phyloP scores from a whole-genome alignment of 495 filamentous ascomycete genomes.

The Trichoderma asperelloides region DNA sequence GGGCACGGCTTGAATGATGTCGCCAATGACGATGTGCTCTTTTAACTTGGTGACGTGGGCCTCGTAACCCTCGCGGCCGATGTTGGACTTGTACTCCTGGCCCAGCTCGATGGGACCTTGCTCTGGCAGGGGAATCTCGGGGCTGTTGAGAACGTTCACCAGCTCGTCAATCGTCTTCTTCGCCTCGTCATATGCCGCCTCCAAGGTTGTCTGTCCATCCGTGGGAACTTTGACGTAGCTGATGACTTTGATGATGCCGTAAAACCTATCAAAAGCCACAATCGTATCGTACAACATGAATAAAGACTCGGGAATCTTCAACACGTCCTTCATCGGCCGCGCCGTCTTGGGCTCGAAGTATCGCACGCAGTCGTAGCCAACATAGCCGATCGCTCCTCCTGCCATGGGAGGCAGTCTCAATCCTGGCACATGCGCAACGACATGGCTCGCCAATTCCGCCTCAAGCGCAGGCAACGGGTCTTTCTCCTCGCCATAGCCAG shows the following conservation, averaged over 20 bases:
- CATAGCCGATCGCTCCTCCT: conserved; percentile 90
- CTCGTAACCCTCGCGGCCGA: conserved; percentile 82
- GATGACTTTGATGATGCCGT: conserved; percentile 81
- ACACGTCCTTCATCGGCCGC: conserved; percentile 75
- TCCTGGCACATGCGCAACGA: conserved; percentile 71
- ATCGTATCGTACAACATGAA: conserved; percentile 99
- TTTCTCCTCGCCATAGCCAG: conserved; percentile 69
- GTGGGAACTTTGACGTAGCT: conserved; percentile 69
- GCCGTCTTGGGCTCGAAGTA: conserved; percentile 96
- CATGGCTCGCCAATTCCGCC: conserved; percentile 63
- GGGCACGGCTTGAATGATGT: conserved; percentile 96
- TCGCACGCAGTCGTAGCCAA: conserved; percentile 92
- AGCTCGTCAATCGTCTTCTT: conserved; percentile 51
- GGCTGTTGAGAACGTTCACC: conserved; percentile 57
- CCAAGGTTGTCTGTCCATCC: conserved; percentile 23
- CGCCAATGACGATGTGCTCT: conserved; percentile 76
- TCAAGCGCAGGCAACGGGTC: conserved; percentile 81
- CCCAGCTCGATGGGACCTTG: conserved; percentile 62
- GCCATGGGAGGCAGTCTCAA: conserved; percentile 73
- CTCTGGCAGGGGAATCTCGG: conserved; percentile 67
- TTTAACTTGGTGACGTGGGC: conserved; percentile 72
- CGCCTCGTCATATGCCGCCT: conserved; percentile 57
- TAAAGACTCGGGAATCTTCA: conserved; percentile 80
- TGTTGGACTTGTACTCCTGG: conserved; percentile 85
- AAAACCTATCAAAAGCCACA: conserved; percentile 91